Evolutionary conservation across 768 basidiomycete genomes (phyloP).

Genomic region (Tulasnella sp.): DNA sequence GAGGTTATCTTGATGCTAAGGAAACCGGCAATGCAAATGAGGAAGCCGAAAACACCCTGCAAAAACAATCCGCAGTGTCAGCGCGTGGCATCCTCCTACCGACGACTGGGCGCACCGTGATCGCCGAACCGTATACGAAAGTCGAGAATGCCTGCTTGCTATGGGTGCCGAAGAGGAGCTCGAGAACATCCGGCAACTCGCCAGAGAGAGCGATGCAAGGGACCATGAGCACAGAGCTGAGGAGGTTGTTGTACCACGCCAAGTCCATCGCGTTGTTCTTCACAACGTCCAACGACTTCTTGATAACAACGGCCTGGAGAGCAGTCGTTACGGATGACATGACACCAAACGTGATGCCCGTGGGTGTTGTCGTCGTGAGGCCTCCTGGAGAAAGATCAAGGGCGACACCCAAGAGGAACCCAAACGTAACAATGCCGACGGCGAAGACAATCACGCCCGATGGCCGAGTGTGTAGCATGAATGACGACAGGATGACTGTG

Average conservation of each 20-base stretch:
- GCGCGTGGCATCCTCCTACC: not conserved
- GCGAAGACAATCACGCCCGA: slow-evolving; percentile 60
- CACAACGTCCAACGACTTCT: slow-evolving; percentile 66
- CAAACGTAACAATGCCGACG: slow-evolving; percentile 71
- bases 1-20: slow-evolving; percentile 96
- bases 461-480: slow-evolving; percentile 64
- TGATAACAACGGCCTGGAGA: slow-evolving; percentile 87
- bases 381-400: slow-evolving; percentile 36
- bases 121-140: slow-evolving; percentile 64
- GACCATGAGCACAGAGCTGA: slow-evolving; percentile 58
- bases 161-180: slow-evolving; percentile 40
- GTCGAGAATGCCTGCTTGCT: slow-evolving; percentile 27
- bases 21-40: slow-evolving; percentile 87
- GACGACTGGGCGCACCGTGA: slow-evolving; percentile 44
- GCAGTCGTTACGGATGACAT: slow-evolving; percentile 78
- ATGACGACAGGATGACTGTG: slow-evolving; percentile 77
- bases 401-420: slow-evolving; percentile 86
- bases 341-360: slow-evolving; percentile 73
- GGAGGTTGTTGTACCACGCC: slow-evolving; percentile 83
- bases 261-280: slow-evolving; percentile 73
- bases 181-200: slow-evolving; percentile 52
- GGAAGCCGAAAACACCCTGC: slow-evolving; percentile 77
- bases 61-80: not conserved
- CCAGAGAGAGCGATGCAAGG: slow-evolving; percentile 66
- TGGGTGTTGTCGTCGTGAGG: slow-evolving; percentile 14